These are phyloP conservation scores for Hyaloperonospora brassicae DNA, from an alignment of 352 stramenopile species.

Conservation along the genomic window DNA sequence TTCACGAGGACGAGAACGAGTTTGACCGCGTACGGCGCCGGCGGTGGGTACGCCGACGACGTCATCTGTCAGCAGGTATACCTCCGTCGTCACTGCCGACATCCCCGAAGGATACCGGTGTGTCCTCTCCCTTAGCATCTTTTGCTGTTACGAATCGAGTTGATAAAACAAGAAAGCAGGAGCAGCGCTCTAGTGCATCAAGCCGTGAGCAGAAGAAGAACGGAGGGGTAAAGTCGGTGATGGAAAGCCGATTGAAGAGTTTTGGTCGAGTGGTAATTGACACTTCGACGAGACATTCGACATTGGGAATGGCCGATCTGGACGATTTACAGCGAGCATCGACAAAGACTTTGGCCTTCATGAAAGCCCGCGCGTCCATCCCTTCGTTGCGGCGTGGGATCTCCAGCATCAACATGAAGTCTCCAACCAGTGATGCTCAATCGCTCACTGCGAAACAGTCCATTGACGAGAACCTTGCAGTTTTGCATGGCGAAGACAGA, in stretches of 20 bases:
- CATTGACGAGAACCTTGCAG: slow-evolving; percentile 18
- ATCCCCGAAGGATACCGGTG: slow-evolving; percentile 10
- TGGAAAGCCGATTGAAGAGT: slow-evolving; percentile 37
- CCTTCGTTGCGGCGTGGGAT: slow-evolving; percentile 24
- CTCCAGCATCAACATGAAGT: slow-evolving; percentile 20
- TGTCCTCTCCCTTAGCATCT: slow-evolving; percentile 17
- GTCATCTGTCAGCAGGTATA: slow-evolving; percentile 50
- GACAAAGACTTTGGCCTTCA: slow-evolving; percentile 19
- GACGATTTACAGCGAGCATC: slow-evolving; percentile 17
- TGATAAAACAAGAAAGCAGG: slow-evolving; percentile 33
- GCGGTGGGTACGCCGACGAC: slow-evolving; percentile 54
- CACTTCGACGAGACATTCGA: slow-evolving; percentile 23
- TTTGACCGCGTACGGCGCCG: slow-evolving; percentile 63
- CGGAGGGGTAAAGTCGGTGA: slow-evolving; percentile 14
- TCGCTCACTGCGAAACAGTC: slow-evolving; percentile 11
- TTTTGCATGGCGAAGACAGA: slow-evolving; percentile 32
- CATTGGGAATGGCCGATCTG: slow-evolving; percentile 12
- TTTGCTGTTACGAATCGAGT: slow-evolving; percentile 19
- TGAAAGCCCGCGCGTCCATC: slow-evolving; percentile 26
- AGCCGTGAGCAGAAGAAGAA: slow-evolving; percentile 31
- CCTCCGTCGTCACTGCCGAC: slow-evolving; percentile 10
- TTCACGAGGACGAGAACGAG: slow-evolving; percentile 68
- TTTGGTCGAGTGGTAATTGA: slow-evolving; percentile 32
- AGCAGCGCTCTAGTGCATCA: slow-evolving; percentile 33
- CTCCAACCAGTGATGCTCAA: slow-evolving; percentile 12